phyloP scores from a whole-genome alignment of 1,284 basidiomycete genomes.

The Pseudozyma sp. region DNA sequence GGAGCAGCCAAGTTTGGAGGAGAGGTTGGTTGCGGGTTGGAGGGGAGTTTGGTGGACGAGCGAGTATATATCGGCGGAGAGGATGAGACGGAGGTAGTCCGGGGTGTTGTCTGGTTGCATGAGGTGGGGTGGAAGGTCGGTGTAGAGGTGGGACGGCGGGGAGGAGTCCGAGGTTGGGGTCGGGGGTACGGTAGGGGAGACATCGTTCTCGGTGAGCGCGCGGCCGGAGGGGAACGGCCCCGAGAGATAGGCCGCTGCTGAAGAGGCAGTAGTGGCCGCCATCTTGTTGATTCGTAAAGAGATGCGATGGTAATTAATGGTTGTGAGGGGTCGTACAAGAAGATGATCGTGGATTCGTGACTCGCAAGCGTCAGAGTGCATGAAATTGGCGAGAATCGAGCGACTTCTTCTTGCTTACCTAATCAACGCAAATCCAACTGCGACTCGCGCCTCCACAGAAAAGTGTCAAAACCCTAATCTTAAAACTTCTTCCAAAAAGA shows the following conservation, averaged over 20 bases:
- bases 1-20: constrained; percentile 86
- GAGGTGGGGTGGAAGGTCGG: constrained; percentile 77
- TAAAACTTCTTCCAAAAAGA: not conserved
- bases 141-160: constrained; percentile 71
- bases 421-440: constrained; percentile 1
- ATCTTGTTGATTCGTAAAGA: not conserved
- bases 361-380: not conserved
- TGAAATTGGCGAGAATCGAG: too few relatives aligned
- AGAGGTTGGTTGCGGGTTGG: constrained; percentile 85
- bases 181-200: constrained; percentile 28
- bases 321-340: constrained; percentile 3
- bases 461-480: constrained; percentile 22
- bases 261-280: constrained; percentile 14
- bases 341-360: not conserved
- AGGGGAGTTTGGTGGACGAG: constrained; percentile 92
- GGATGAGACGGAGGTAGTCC: constrained; percentile 92
- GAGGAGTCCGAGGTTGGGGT: constrained; percentile 24
- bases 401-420: constrained; percentile 15
- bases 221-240: constrained; percentile 47
- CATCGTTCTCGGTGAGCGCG: constrained; percentile 39
- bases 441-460: not conserved
- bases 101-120: constrained; percentile 80
- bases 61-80: constrained; percentile 93
- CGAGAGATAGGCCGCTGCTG: constrained; percentile 38
- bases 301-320: not conserved